These are phyloP conservation scores for Stereum hirsutum DNA, from an alignment of 1,284 basidiomycete species.

Conservation along the genomic window DNA sequence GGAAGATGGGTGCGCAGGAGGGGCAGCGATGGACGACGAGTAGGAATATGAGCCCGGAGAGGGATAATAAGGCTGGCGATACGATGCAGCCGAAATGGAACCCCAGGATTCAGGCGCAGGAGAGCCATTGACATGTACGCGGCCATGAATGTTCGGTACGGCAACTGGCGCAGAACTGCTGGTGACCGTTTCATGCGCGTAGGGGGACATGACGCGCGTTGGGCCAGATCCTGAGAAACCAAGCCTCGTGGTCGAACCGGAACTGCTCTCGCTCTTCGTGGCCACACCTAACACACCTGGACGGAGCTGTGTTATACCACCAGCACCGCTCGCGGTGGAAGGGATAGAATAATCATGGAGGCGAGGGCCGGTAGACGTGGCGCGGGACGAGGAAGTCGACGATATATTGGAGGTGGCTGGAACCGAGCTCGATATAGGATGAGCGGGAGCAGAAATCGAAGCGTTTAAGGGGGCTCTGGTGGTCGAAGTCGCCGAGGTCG, in stretches of 20 bases:
- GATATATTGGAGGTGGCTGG: conserved; percentile 18
- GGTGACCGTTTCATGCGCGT: conserved; percentile 8
- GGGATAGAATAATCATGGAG: conserved; percentile 56
- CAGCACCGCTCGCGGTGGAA: conserved; percentile 13
- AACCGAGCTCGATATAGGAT: conserved; percentile 32
- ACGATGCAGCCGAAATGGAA: too few relatives aligned
- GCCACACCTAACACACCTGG: conserved; percentile 50
- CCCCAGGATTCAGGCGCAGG: neutral
- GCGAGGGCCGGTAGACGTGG: conserved; percentile 41
- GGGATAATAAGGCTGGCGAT: conserved; percentile 9
- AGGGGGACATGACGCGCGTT: conserved; percentile 9
- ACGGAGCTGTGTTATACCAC: conserved; percentile 41
- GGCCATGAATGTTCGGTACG: too few relatives aligned
- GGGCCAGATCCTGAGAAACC: conserved; percentile 8
- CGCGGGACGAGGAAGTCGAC: conserved; percentile 17
- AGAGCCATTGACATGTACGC: too few relatives aligned
- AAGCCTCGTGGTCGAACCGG: conserved; percentile 5
- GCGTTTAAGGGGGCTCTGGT: neutral
- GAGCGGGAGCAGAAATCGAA: conserved; percentile 6
- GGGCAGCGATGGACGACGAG: conserved; percentile 7
- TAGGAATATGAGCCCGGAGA: conserved; percentile 4
- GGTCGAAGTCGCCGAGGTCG: conserved; percentile 13
- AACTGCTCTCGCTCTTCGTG: conserved; percentile 12
- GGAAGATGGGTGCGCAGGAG: conserved; percentile 9
- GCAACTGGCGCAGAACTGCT: conserved; percentile 12